phyloP scores from a whole-genome alignment of 2,329 filamentous ascomycete genomes.

The Stylonectria norvegica region DNA sequence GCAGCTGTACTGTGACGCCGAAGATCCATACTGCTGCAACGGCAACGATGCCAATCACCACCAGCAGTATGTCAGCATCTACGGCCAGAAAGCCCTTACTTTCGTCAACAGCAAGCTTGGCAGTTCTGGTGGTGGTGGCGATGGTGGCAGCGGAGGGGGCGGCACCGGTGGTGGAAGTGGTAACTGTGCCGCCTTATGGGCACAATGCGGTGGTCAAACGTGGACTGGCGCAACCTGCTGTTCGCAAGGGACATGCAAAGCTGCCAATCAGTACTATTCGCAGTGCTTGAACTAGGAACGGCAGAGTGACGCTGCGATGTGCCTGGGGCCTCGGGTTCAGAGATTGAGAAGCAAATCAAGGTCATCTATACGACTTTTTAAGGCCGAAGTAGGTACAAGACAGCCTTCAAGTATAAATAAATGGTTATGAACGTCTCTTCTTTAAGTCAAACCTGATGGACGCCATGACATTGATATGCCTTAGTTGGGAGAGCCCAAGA shows the following conservation, averaged over 20 bases:
- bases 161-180: not conserved
- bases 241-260: conserved; percentile 9
- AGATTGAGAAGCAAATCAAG: too few relatives aligned
- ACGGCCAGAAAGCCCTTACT: conserved; percentile 54
- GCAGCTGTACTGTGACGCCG: conserved; percentile 61
- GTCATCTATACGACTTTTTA: too few relatives aligned
- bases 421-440: too few relatives aligned
- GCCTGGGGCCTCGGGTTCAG: too few relatives aligned
- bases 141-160: conserved; percentile 43
- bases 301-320: too few relatives aligned
- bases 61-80: conserved; percentile 61
- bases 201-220: conserved; percentile 8
- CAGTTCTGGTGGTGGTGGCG: not conserved
- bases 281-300: conserved; percentile 12
- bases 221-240: conserved; percentile 15
- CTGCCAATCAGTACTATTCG: conserved; percentile 11
- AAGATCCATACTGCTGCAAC: conserved; percentile 65
- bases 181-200: conserved; percentile 8
- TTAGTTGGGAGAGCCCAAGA: too few relatives aligned
- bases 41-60: conserved; percentile 59
- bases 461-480: too few relatives aligned
- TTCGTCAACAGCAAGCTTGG: conserved; percentile 52
- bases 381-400: too few relatives aligned
- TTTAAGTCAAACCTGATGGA: too few relatives aligned
- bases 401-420: too few relatives aligned